Evolutionary conservation across 2,329 filamentous ascomycete species (phyloP).

Genomic region (Dendryphion nanum): DNA sequence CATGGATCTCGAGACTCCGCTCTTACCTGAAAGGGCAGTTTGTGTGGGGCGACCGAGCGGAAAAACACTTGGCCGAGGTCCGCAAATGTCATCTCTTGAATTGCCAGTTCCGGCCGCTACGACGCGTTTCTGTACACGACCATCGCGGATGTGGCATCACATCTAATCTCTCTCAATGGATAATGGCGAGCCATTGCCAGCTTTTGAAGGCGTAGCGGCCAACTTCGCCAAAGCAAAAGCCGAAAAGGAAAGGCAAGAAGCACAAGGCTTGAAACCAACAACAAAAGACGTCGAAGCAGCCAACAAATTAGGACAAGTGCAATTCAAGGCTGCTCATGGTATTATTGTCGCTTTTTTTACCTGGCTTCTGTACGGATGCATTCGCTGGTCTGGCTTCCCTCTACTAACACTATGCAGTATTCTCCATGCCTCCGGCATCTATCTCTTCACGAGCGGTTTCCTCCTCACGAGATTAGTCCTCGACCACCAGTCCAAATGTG

Average conservation of each 20-base stretch:
- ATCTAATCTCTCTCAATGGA: conserved; percentile 28
- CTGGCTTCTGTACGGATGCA: conserved; percentile 57
- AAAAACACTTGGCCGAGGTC: neutral
- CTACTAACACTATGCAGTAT: conserved; percentile 42
- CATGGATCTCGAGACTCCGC: no score
- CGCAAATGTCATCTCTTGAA: no score
- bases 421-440: conserved; percentile 78
- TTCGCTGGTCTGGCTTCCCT: no score
- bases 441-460: conserved; percentile 93
- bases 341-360: conserved; percentile 64
- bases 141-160: neutral
- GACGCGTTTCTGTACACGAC: neutral
- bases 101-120: neutral
- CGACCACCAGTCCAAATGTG: conserved; percentile 75
- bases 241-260: conserved; percentile 31
- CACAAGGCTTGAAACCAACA: conserved; percentile 25
- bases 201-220: conserved; percentile 37
- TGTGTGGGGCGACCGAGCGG: no score
- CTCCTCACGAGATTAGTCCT: conserved; percentile 81
- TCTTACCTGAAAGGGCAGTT: no score
- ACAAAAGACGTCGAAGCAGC: conserved; percentile 26
- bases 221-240: conserved; percentile 36
- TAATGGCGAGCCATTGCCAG: conserved; percentile 35
- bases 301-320: conserved; percentile 45
- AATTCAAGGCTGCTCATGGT: conserved; percentile 54